phyloP scores from a whole-genome alignment of 2,329 filamentous ascomycete genomes.

The Aspergillus floridensis region DNA sequence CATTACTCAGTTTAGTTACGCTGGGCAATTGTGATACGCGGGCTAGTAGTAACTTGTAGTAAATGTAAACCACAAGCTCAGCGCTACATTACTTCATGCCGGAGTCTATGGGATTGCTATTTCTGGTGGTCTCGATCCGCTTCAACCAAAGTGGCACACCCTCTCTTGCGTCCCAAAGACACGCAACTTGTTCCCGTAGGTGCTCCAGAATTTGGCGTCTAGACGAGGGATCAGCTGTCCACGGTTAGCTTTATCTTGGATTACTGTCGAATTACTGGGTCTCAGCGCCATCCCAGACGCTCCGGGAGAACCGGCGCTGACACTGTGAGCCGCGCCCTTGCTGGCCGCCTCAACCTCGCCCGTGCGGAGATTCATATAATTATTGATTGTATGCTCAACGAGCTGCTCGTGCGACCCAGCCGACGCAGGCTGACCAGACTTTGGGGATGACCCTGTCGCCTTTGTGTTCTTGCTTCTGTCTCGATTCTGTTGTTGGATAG shows the following conservation, averaged over 20 bases:
- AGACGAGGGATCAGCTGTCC: slow-evolving; percentile 53
- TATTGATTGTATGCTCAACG: not conserved
- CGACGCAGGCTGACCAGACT: not conserved
- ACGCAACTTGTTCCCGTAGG: slow-evolving; percentile 59
- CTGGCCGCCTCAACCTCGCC: not conserved
- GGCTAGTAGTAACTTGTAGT: not conserved
- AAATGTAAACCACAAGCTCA: not conserved
- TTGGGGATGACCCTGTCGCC: too few species aligned
- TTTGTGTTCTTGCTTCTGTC: too few species aligned
- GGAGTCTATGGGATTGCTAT: not conserved
- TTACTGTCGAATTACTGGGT: slow-evolving; percentile 7
- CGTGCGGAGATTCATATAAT: not conserved
- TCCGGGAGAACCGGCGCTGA: not conserved
- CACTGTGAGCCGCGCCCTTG: not conserved
- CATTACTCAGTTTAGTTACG: not conserved
- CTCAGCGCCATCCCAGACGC: not conserved
- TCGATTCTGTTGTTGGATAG: too few species aligned
- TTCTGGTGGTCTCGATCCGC: not conserved
- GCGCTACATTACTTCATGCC: not conserved
- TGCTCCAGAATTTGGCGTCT: slow-evolving; percentile 54
- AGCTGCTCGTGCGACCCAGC: not conserved
- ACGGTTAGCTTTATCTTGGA: slow-evolving; percentile 25
- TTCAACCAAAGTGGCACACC: slow-evolving; percentile 32
- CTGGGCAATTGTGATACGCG: not conserved
- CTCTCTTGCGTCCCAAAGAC: slow-evolving; percentile 60